Conservation (phyloP, 1,139 yeast species). For the Meyerozyma athensensis region DNA sequence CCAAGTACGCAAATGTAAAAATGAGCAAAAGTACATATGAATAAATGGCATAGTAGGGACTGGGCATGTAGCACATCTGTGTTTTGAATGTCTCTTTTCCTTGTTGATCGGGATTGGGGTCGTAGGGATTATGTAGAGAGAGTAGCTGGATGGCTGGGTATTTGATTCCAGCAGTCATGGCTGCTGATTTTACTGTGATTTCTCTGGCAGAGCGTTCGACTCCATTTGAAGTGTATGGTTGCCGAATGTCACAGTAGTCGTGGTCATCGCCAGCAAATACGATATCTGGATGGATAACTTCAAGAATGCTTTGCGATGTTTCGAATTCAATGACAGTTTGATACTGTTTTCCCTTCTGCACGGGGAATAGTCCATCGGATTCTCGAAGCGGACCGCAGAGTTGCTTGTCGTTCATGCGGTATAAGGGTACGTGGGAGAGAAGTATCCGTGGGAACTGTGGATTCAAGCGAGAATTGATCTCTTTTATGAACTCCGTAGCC, state of each 20-base stretch:
- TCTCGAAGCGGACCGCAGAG: constrained; percentile 70
- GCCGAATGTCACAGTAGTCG: constrained; percentile 82
- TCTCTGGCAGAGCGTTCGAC: constrained; percentile 51
- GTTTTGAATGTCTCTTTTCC: constrained; percentile 37
- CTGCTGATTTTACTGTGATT: constrained; percentile 79
- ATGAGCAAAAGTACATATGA: constrained; percentile 26
- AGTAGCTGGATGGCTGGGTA: constrained; percentile 83
- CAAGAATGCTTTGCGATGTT: constrained; percentile 52
- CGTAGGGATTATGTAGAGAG: constrained; percentile 54
- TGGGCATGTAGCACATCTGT: constrained; percentile 65
- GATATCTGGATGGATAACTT: constrained; percentile 54
- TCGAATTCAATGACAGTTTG: constrained; percentile 68
- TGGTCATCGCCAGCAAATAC: constrained; percentile 95
- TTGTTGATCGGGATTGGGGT: constrained; percentile 7
- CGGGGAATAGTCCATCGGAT: constrained; percentile 55
- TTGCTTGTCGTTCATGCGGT: constrained; percentile 48
- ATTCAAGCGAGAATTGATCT: constrained; percentile 17
- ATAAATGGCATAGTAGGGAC: constrained; percentile 53
- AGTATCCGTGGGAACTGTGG: constrained; percentile 58
- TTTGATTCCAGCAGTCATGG: constrained; percentile 88
- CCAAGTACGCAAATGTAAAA: constrained; percentile 7
- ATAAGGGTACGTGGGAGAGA: constrained; percentile 77
- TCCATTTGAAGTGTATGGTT: constrained; percentile 38
- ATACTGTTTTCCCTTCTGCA: constrained; percentile 69
- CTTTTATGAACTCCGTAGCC: constrained; percentile 23